These are phyloP conservation scores for Xanthoconium purpureum DNA, from an alignment of 768 basidiomycete species.

Conservation along the genomic window DNA sequence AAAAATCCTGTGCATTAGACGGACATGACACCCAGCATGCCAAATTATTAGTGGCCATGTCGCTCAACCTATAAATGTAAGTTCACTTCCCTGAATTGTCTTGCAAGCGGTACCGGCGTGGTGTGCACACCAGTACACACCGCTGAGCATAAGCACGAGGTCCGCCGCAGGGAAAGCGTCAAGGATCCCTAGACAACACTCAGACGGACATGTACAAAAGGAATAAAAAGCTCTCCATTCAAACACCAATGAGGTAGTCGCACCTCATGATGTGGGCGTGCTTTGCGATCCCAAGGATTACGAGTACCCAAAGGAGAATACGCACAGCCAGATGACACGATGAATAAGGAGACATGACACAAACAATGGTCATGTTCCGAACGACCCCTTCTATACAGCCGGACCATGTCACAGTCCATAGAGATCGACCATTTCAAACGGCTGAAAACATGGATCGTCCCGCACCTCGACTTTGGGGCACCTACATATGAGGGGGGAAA, in stretches of 20 bases:
- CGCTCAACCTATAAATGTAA: conserved; percentile 15
- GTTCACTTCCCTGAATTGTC: conserved; percentile 15
- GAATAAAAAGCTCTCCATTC: not conserved
- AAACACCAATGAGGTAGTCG: conserved; percentile 8
- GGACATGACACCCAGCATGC: conserved; percentile 27
- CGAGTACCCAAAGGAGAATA: conserved; percentile 22
- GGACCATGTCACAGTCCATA: conserved; percentile 8
- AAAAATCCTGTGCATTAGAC: conserved; percentile 15
- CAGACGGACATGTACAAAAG: not conserved
- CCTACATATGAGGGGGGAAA: not conserved
- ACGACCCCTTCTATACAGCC: not conserved
- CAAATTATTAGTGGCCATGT: conserved; percentile 7
- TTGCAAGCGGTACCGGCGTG: conserved; percentile 24
- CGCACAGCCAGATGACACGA: conserved; percentile 24
- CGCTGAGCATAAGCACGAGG: not conserved
- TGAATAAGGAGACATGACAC: not conserved
- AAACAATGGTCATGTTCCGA: conserved; percentile 7
- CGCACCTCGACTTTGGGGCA: conserved; percentile 4
- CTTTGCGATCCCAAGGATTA: conserved; percentile 10
- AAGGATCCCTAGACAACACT: not conserved
- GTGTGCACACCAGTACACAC: conserved; percentile 3
- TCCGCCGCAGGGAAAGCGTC: not conserved
- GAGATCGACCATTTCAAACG: conserved; percentile 22
- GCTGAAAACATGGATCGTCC: conserved; percentile 4
- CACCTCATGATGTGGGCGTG: conserved; percentile 19